Conservation (phyloP, 1,139 yeast genomes). For the Taphrina pruni region DNA sequence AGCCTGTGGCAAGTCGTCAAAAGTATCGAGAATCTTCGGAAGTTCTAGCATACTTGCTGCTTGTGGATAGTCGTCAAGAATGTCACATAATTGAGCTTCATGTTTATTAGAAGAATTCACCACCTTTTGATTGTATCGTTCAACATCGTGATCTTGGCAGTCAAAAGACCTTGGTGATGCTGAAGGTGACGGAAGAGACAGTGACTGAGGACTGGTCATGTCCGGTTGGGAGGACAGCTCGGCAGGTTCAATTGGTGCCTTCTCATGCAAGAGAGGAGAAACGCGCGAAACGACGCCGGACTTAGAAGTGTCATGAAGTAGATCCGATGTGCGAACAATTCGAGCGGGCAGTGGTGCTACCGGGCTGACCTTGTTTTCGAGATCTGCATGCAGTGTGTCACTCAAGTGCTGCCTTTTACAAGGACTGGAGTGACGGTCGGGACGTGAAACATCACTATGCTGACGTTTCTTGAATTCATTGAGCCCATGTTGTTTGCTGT, state of each 20-base stretch:
- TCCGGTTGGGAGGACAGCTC: constrained; percentile 13
- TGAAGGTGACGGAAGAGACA: constrained; percentile 50
- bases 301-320: constrained; percentile 6
- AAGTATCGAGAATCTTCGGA: constrained; percentile 50
- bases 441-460: constrained; percentile 14
- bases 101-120: background rate
- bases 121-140: background rate
- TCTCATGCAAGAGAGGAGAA: background rate
- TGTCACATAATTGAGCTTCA: background rate
- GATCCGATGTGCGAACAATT: constrained; percentile 22
- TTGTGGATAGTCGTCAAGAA: constrained; percentile 10
- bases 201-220: constrained; percentile 40
- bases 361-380: background rate
- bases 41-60: constrained; percentile 46
- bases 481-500: background rate
- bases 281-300: constrained; percentile 13
- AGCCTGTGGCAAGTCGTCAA: constrained; percentile 51
- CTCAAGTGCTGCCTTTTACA: constrained; percentile 9
- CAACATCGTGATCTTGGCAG: background rate
- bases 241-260: background rate
- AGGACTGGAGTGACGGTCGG: background rate
- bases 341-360: constrained; percentile 22
- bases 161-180: constrained; percentile 47
- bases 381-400: background rate
- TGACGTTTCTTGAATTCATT: constrained; percentile 18